Evolutionary conservation across 75 land plant species (phyloP).

Genomic region (Selaginella moellendorffii): DNA sequence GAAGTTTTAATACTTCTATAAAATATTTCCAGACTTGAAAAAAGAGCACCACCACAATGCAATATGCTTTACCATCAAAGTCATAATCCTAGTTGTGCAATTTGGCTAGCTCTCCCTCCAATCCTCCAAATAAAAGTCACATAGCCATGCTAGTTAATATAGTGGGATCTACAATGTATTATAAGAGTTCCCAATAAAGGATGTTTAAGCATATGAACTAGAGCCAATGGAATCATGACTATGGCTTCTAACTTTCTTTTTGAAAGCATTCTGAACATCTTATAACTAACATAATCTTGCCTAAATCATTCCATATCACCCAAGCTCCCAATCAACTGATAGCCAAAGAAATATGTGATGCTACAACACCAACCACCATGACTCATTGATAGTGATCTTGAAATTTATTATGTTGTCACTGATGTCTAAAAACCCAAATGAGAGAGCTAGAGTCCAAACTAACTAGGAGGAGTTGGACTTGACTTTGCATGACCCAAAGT

Average conservation of each 20-base stretch:
- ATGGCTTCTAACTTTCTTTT: neutral
- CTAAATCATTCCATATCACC: neutral
- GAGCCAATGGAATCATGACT: neutral
- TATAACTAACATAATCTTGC: neutral
- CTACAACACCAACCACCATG: neutral
- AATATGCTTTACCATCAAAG: too few species aligned
- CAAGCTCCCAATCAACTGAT: neutral
- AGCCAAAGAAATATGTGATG: neutral
- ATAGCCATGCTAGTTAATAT: too few species aligned
- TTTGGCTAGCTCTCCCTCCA: too few species aligned
- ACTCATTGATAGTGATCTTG: neutral
- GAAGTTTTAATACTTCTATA: too few species aligned
- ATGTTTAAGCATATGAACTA: neutral
- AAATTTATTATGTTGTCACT: neutral
- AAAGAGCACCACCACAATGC: too few species aligned
- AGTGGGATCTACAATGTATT: conserved; percentile 1
- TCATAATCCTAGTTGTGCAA: too few species aligned
- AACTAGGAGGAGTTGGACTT: neutral
- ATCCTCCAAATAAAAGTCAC: too few species aligned
- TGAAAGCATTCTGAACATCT: neutral
- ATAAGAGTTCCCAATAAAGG: neutral
- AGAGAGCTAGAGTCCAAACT: too few species aligned
- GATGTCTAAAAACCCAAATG: neutral
- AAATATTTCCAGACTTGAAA: too few species aligned
- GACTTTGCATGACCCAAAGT: neutral